Evolutionary conservation across 139 green algal genomes (phyloP).

Genomic region (Auxenochlorella protothecoides): DNA sequence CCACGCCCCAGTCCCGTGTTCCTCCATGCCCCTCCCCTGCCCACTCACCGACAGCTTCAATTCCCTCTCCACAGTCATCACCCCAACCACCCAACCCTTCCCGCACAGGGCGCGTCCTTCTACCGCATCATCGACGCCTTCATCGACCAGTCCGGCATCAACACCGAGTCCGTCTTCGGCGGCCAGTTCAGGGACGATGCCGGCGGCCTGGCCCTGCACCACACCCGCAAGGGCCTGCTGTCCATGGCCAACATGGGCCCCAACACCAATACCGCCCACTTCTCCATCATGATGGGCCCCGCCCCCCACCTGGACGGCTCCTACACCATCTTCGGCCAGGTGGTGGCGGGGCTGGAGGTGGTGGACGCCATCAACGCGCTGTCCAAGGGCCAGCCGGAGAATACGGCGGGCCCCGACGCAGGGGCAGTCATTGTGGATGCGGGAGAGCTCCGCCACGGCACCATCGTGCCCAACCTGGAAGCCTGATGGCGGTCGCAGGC

Average conservation of each 20-base stretch:
- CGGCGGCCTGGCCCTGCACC: slow-evolving; percentile 55
- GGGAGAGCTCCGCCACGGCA: slow-evolving; percentile 27
- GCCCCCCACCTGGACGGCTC: slow-evolving; percentile 53
- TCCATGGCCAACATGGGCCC: slow-evolving; percentile 62
- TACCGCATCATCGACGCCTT: slow-evolving; percentile 47
- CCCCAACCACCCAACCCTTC: neutral
- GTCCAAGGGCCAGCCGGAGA: slow-evolving; percentile 23
- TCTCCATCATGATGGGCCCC: slow-evolving; percentile 65
- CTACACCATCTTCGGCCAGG: slow-evolving; percentile 65
- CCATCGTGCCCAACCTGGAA: slow-evolving; percentile 11
- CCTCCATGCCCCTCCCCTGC: too few relatives aligned
- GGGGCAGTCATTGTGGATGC: slow-evolving; percentile 23
- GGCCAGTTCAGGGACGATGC: slow-evolving; percentile 55
- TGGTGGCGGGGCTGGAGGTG: slow-evolving; percentile 19
- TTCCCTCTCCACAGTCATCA: too few relatives aligned
- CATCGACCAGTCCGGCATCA: slow-evolving; percentile 35
- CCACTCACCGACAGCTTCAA: too few relatives aligned
- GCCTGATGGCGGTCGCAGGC: too few relatives aligned
- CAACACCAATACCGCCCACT: slow-evolving; percentile 63
- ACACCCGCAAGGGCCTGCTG: slow-evolving; percentile 49
- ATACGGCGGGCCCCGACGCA: slow-evolving; percentile 20
- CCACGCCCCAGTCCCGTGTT: too few relatives aligned
- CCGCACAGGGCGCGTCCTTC: slow-evolving; percentile 16
- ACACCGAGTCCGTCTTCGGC: slow-evolving; percentile 35
- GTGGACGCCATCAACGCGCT: slow-evolving; percentile 27